These are phyloP conservation scores for Neurospora terricola DNA, from an alignment of 495 filamentous ascomycete genomes.

Conservation along the genomic window DNA sequence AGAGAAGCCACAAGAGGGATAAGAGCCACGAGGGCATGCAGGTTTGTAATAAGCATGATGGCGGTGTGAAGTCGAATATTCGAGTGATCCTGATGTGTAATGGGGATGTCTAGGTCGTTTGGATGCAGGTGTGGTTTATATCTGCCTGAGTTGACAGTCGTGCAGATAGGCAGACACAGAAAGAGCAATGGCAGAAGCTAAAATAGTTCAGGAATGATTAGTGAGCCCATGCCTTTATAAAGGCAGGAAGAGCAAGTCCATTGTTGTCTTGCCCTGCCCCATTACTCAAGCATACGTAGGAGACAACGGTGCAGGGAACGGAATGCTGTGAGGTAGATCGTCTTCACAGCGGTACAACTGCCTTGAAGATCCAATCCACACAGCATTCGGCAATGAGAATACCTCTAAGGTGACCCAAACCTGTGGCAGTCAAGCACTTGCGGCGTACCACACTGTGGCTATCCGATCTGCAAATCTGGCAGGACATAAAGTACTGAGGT, in stretches of 20 bases:
- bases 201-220: background rate
- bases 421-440: background rate
- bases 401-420: background rate
- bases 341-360: background rate
- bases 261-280: background rate
- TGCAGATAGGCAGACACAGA: background rate
- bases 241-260: background rate
- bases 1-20: slow-evolving; percentile 4
- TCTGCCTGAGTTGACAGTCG: background rate
- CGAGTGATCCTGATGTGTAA: background rate
- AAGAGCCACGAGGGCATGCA: slow-evolving; percentile 5
- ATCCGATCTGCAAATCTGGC: background rate
- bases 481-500: background rate
- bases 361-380: slow-evolving; percentile 6
- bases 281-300: background rate
- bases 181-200: background rate
- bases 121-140: background rate
- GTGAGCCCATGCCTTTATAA: background rate
- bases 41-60: background rate
- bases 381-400: background rate
- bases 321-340: background rate
- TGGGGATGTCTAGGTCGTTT: background rate
- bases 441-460: background rate
- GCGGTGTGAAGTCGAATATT: background rate
- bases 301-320: background rate